Conservation (phyloP, 1,284 basidiomycete genomes). For the Puccinia novopanici region DNA sequence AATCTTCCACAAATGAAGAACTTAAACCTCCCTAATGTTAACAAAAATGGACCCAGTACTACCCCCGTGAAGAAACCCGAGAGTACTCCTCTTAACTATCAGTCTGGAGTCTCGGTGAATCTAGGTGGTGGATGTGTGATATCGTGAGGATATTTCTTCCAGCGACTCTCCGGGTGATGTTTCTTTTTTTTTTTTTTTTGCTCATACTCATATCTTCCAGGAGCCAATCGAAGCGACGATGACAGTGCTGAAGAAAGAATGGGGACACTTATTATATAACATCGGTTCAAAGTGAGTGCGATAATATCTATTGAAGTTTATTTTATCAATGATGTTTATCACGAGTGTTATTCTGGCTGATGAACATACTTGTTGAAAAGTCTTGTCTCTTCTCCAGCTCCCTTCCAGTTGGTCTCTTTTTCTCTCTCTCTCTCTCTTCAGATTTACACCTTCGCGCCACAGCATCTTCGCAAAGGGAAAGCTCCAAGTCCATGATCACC, state of each 20-base stretch:
- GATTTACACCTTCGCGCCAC: too few species aligned
- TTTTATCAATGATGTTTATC: too few species aligned
- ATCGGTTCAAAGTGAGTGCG: conserved; percentile 7
- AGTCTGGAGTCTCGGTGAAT: not conserved
- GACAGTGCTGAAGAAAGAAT: not conserved
- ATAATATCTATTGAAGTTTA: too few species aligned
- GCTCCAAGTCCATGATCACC: too few species aligned
- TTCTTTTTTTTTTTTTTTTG: not conserved
- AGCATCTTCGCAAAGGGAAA: too few species aligned
- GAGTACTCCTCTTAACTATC: not conserved
- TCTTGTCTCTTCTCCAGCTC: too few species aligned
- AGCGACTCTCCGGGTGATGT: not conserved
- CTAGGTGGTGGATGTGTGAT: conserved; percentile 21
- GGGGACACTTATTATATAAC: not conserved
- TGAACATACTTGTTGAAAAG: too few species aligned
- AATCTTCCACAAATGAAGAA: conserved; percentile 6
- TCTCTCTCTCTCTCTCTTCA: too few species aligned
- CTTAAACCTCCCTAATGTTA: not conserved
- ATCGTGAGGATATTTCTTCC: not conserved
- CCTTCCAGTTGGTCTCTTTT: too few species aligned
- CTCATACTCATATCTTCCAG: not conserved
- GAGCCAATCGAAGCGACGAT: conserved; percentile 12
- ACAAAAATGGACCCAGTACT: conserved; percentile 1
- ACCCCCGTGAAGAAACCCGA: not conserved
- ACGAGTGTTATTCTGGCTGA: too few species aligned